Conservation (phyloP, 768 basidiomycete genomes). For the Pleurotus giganteus region DNA sequence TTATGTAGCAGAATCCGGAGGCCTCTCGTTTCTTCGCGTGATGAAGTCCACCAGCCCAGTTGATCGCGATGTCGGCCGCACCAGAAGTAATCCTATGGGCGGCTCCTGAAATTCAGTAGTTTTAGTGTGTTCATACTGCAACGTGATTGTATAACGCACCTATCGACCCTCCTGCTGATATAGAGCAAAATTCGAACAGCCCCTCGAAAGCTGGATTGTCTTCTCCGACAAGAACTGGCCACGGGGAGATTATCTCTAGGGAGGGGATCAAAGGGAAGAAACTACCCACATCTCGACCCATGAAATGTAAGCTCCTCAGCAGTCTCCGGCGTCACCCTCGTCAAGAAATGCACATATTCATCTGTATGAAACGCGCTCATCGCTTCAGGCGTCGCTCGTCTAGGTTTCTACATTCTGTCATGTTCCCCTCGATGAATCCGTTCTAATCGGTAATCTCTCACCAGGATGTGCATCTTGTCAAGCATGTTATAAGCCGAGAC, state of each 20-base stretch:
- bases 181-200: slow-evolving; percentile 97
- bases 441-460: slow-evolving; percentile 33
- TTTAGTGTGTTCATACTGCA: slow-evolving; percentile 1
- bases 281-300: slow-evolving; percentile 75
- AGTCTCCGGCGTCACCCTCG: slow-evolving; percentile 88
- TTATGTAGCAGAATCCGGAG: slow-evolving; percentile 90
- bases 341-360: slow-evolving; percentile 94
- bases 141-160: slow-evolving; percentile 48
- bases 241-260: not conserved
- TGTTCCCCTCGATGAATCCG: not conserved
- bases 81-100: slow-evolving; percentile 37
- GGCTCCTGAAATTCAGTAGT: slow-evolving; percentile 2
- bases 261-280: not conserved
- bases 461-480: slow-evolving; percentile 91
- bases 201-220: slow-evolving; percentile 99
- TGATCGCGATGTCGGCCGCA: slow-evolving; percentile 97
- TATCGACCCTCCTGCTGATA: slow-evolving; percentile 99
- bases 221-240: slow-evolving; percentile 66
- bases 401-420: slow-evolving; percentile 53
- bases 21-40: slow-evolving; percentile 99
- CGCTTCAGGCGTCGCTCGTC: slow-evolving; percentile 64
- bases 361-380: slow-evolving; percentile 98
- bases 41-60: slow-evolving; percentile 98
- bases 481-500: slow-evolving; percentile 90
- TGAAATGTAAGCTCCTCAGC: slow-evolving; percentile 81